Conservation (phyloP, 2,329 filamentous ascomycete genomes). For the Chrysoporthe austroafricana region DNA sequence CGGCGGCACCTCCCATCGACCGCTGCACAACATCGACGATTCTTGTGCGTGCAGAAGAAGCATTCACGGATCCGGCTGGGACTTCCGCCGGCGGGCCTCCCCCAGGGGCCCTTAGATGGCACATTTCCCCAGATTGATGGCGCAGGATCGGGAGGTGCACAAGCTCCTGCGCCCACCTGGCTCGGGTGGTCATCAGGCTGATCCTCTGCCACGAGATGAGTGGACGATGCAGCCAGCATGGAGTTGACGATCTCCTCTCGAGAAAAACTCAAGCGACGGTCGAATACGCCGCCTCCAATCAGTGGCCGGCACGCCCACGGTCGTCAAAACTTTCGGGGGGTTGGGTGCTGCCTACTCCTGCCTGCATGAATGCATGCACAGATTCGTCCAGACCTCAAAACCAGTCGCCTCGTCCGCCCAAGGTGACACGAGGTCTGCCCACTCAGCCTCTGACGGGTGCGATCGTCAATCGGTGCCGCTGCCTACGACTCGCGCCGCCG, state of each 20-base stretch:
- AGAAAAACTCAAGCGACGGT: background rate
- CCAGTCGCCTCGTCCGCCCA: slow-evolving; percentile 16
- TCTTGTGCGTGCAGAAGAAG: background rate
- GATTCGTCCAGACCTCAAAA: slow-evolving; percentile 21
- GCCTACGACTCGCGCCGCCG: slow-evolving; percentile 7
- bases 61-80: background rate
- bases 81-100: background rate
- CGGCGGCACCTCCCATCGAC: background rate
- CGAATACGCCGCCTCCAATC: background rate
- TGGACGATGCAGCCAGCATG: background rate
- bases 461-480: slow-evolving; percentile 15
- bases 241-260: background rate
- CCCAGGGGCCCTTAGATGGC: background rate
- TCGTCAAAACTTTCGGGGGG: too few species aligned
- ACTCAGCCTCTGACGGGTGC: slow-evolving; percentile 1
- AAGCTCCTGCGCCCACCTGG: slow-evolving; percentile 1
- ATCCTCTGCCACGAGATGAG: background rate
- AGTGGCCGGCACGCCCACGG: too few species aligned
- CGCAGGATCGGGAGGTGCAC: slow-evolving; percentile 9
- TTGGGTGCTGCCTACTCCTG: background rate
- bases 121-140: slow-evolving; percentile 3
- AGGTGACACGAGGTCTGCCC: slow-evolving; percentile 24
- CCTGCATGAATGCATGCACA: background rate
- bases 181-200: background rate
- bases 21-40: background rate